Base-by-base conservation (phyloP, 768 basidiomycete genomes). In the Thelephora aurantiotincta region DNA sequence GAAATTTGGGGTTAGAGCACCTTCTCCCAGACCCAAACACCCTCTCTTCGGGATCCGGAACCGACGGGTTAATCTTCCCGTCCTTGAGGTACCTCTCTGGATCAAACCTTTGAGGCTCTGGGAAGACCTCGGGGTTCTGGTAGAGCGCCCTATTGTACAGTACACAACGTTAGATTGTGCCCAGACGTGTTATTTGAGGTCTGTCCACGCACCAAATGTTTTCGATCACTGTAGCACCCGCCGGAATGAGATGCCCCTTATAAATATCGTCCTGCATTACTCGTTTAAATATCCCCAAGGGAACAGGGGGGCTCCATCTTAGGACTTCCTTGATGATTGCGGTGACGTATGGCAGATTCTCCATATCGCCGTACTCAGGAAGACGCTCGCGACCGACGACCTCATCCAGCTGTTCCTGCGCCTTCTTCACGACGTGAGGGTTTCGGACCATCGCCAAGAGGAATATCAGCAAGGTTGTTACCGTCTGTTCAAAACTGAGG, bases 401-500 rank as follows among this genome's bases (percentile, higher is more conserved):
- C 5, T 43, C 35, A 38, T 62, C 61, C 4, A 63, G 50, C 45
- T 63, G 59, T 41, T 57, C 53, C 41, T 58, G 59, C 3, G 54
- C 58, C 43, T 48, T 49, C 1, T 13, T 16, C 45, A 54, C 52
- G 2, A 53, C 57, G 1, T 43, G 52, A 1, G 55, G 62, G 46
- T 52, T 48, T 49, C 52, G 52, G 35, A 50, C 46, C 56, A 57
- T 57, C 3, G 50, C 56, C 14, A 57, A 50, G 45, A 58, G 47
- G 44, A 60, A 58, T 1, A 53, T 51, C 44, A 47, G 33, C 9
- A 55, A 13, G 20, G 54, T 34, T 1, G 54, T 51, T 11, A 50
- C 48, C 12, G 54, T 55, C 54, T 55, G 37, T 33, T 14, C 22
- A 18, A n/a, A 16, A 14, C 7, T 38, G 42, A 43, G 33, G 7